phyloP scores from a whole-genome alignment of 441 rosid genomes.

The Gossypium laxum region DNA sequence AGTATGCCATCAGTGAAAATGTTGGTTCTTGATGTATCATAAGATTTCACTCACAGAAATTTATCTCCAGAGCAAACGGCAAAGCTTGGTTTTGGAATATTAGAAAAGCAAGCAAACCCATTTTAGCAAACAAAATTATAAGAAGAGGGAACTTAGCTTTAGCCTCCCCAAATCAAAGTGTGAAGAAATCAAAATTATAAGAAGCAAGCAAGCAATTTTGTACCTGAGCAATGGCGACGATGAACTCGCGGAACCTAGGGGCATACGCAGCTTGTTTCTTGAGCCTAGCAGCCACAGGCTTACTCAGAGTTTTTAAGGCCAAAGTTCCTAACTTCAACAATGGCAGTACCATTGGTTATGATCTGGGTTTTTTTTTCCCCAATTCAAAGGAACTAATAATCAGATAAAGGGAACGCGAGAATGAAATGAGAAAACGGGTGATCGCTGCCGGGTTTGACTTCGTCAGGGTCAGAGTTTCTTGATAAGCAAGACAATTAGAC shows the following conservation, averaged over 20 bases:
- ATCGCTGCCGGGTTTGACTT: conserved; percentile 4
- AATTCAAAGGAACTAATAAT: neutral
- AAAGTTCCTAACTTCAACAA: conserved; percentile 51
- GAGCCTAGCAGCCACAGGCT: conserved; percentile 49
- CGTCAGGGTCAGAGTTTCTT: neutral
- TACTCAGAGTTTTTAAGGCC: conserved; percentile 43
- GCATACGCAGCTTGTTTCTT: conserved; percentile 50
- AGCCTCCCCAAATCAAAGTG: neutral
- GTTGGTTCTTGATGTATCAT: too few relatives aligned
- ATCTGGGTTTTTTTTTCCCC: neutral
- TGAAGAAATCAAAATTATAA: neutral
- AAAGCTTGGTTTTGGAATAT: neutral
- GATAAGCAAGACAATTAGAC: conserved; percentile 5
- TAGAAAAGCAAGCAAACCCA: neutral
- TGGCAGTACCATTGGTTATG: conserved; percentile 40
- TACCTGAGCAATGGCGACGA: conserved; percentile 57
- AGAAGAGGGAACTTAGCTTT: neutral
- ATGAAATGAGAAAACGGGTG: neutral
- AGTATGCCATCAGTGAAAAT: too few relatives aligned
- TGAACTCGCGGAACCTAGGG: conserved; percentile 46
- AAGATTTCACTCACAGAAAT: neutral
- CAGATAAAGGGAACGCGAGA: neutral
- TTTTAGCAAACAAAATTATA: neutral
- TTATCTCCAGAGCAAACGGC: neutral
- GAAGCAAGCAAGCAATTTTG: neutral